Percentiles rank a stretch among this genome's conserved stretches.
phyloP scores from a whole-genome alignment of 176 grass and related monocot genomes.

The Hyparrhenia diplandra region DNA sequence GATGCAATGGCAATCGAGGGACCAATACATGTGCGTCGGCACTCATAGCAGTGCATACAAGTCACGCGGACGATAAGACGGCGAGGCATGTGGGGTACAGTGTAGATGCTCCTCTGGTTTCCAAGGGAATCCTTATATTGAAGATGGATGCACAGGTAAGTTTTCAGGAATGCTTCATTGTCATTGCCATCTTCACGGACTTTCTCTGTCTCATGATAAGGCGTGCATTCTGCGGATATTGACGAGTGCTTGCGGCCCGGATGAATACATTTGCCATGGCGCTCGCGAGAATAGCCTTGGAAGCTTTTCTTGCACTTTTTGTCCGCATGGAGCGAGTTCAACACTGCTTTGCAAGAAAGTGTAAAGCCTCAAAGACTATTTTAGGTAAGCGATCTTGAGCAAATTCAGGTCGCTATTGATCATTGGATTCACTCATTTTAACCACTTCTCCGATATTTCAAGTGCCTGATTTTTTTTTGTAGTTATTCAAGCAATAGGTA shows the following conservation, averaged over 20 bases:
- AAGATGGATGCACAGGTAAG: too few species aligned
- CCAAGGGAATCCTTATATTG: conserved; percentile 28
- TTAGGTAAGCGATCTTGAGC: not conserved
- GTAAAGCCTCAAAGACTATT: not conserved
- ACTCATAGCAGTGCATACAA: not conserved
- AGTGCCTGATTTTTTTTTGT: too few species aligned
- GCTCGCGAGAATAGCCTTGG: conserved; percentile 17
- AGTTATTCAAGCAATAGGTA: too few species aligned
- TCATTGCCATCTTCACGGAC: not conserved
- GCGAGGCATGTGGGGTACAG: not conserved
- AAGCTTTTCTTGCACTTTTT: conserved; percentile 1
- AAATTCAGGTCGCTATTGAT: not conserved
- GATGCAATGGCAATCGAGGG: not conserved
- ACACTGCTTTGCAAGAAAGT: not conserved
- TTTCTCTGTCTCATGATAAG: not conserved
- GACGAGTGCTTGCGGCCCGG: conserved; percentile 22
- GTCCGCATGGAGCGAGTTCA: conserved; percentile 18
- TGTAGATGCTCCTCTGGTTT: conserved; percentile 30
- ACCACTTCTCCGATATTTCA: not conserved
- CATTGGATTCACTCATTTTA: not conserved
- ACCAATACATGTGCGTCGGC: not conserved
- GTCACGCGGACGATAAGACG: conserved; percentile 18
- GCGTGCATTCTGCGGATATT: conserved; percentile 16
- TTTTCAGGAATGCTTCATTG: too few species aligned
- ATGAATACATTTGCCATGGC: conserved; percentile 9